Evolutionary conservation across 2,329 filamentous ascomycete genomes (phyloP).

Genomic region (Colletotrichum limetticola): DNA sequence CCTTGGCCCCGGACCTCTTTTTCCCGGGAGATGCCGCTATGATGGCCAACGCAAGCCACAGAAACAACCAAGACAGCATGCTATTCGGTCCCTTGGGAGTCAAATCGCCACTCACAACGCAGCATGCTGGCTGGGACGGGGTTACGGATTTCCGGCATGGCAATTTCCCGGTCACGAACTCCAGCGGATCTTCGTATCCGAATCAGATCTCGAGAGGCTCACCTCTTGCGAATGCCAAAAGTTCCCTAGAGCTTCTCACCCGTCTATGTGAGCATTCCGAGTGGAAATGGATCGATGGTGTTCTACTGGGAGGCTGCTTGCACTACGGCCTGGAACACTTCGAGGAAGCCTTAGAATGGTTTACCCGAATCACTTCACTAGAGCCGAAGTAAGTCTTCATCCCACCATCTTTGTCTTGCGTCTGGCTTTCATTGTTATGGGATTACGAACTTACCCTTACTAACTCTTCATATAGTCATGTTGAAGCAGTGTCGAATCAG

Average conservation of each 20-base stretch:
- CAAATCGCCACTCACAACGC: neutral
- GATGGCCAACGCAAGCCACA: slow-evolving; percentile 8
- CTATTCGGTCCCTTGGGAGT: neutral
- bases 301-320: slow-evolving; percentile 90
- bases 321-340: slow-evolving; percentile 91
- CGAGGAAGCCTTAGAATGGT: slow-evolving; percentile 80
- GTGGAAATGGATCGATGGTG: slow-evolving; percentile 93
- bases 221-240: slow-evolving; percentile 59
- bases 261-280: slow-evolving; percentile 81
- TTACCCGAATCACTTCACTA: slow-evolving; percentile 69
- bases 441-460: neutral
- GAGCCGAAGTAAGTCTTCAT: slow-evolving; percentile 62
- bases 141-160: neutral
- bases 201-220: slow-evolving; percentile 5
- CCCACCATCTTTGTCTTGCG: neutral
- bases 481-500: slow-evolving; percentile 93
- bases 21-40: slow-evolving; percentile 1
- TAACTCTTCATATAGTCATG: slow-evolving; percentile 66
- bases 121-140: slow-evolving; percentile 7
- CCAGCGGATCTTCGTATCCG: neutral
- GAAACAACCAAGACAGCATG: slow-evolving; percentile 1
- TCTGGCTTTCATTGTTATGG: neutral
- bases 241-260: slow-evolving; percentile 77
- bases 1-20: neutral
- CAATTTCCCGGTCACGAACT: neutral